Conservation (phyloP, 352 stramenopile species). For the Phytophthora citrophthora region DNA sequence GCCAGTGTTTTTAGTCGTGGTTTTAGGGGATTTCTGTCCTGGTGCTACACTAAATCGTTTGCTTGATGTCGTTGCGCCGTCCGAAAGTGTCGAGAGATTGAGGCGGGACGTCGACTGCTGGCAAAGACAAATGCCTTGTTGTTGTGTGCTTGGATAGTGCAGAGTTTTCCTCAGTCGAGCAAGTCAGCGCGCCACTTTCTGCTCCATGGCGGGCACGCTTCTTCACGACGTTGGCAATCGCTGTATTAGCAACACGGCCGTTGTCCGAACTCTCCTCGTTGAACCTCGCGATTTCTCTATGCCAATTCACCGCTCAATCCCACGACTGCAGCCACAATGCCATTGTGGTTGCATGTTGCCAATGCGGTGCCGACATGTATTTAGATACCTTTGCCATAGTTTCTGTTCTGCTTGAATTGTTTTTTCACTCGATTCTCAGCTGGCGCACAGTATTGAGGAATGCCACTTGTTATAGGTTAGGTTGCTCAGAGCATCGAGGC, state of each 20-base stretch:
- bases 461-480: no score
- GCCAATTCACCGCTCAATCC: background rate
- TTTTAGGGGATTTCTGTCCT: background rate
- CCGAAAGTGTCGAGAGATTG: slow-evolving; percentile 10
- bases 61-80: slow-evolving; percentile 11
- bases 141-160: slow-evolving; percentile 2
- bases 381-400: background rate
- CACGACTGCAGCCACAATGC: background rate
- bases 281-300: slow-evolving; percentile 6
- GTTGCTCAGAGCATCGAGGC: no score
- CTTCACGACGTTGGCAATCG: background rate
- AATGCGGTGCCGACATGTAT: background rate
- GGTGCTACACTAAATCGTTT: background rate
- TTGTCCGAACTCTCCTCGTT: background rate
- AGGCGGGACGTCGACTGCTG: slow-evolving; percentile 3
- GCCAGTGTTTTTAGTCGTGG: background rate
- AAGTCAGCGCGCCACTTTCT: background rate
- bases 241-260: background rate
- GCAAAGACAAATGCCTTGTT: no score
- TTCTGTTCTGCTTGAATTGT: background rate
- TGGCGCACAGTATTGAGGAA: no score
- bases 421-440: no score
- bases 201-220: slow-evolving; percentile 5
- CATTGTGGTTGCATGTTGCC: no score
- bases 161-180: slow-evolving; percentile 2